These are phyloP conservation scores for Rosa rugosa DNA, from an alignment of 306 rosid genomes.

Conservation along the genomic window DNA sequence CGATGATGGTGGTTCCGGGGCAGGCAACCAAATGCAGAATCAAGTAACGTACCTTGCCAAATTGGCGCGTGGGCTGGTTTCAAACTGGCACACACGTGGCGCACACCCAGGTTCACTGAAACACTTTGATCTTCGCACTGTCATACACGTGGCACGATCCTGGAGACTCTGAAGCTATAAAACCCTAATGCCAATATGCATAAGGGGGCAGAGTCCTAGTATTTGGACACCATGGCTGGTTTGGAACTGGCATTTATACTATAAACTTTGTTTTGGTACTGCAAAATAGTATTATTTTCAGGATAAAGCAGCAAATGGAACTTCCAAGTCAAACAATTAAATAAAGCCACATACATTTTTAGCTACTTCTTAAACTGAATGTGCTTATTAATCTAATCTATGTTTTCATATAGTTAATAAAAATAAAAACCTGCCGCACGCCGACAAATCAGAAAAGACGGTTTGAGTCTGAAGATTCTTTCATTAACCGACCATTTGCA, in stretches of 20 bases:
- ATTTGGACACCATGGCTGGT: conserved; percentile 31
- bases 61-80: conserved; percentile 23
- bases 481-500: conserved; percentile 45
- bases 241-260: neutral
- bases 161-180: conserved; percentile 25
- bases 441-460: conserved; percentile 64
- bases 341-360: conserved; percentile 22
- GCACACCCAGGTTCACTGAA: conserved; percentile 8
- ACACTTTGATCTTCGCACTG: conserved; percentile 25
- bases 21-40: neutral
- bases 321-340: conserved; percentile 53
- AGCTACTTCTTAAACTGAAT: conserved; percentile 24
- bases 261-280: conserved; percentile 2
- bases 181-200: neutral
- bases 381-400: conserved; percentile 11
- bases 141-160: conserved; percentile 24
- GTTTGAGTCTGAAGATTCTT: conserved; percentile 38
- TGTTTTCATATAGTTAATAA: neutral
- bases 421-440: conserved; percentile 26
- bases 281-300: conserved; percentile 7
- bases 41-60: neutral
- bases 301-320: conserved; percentile 8
- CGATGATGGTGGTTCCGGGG: conserved; percentile 4
- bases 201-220: conserved; percentile 24
- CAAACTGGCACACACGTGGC: conserved; percentile 23